These are phyloP conservation scores for Leccinum aurantiacum DNA, from an alignment of 768 basidiomycete species.

Conservation along the genomic window DNA sequence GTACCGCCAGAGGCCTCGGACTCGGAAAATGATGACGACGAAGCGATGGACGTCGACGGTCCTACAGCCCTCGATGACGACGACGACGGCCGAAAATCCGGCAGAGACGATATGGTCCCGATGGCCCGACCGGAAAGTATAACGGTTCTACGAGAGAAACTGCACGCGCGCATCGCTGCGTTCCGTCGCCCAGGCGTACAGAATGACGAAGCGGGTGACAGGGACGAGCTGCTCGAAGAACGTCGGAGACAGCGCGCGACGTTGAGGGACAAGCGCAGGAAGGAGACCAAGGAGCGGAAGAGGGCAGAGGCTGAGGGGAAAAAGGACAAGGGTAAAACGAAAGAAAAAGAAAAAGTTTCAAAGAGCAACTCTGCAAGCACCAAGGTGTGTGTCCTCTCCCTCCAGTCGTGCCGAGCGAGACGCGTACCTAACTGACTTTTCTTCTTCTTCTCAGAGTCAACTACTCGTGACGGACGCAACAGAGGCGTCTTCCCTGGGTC, in stretches of 20 bases:
- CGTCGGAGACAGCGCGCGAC: constrained; percentile 73
- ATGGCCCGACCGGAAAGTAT: constrained; percentile 69
- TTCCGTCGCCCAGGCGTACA: constrained; percentile 48
- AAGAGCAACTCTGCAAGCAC: constrained; percentile 44
- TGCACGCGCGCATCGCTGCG: constrained; percentile 70
- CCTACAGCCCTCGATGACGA: constrained; percentile 28
- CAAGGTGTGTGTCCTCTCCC: constrained; percentile 43
- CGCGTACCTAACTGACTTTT: neutral
- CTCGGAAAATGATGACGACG: constrained; percentile 22
- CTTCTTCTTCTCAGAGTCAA: constrained; percentile 48
- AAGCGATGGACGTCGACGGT: constrained; percentile 32
- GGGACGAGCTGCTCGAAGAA: constrained; percentile 83
- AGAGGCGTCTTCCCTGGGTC: constrained; percentile 36
- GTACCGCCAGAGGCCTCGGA: constrained; percentile 22
- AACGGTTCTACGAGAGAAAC: constrained; percentile 61
- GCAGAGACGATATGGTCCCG: constrained; percentile 45
- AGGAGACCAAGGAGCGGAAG: constrained; percentile 84
- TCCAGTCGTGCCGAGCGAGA: constrained; percentile 8
- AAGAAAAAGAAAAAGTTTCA: constrained; percentile 35
- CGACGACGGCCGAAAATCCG: neutral
- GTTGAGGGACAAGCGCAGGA: constrained; percentile 75
- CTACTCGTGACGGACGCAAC: constrained; percentile 54
- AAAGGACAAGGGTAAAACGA: constrained; percentile 49
- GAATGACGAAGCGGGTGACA: constrained; percentile 52
- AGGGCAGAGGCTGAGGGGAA: constrained; percentile 43